Percentiles rank a stretch among this genome's conserved stretches.
phyloP scores from a whole-genome alignment of 495 filamentous ascomycete genomes.

The Daldinia grandis region DNA sequence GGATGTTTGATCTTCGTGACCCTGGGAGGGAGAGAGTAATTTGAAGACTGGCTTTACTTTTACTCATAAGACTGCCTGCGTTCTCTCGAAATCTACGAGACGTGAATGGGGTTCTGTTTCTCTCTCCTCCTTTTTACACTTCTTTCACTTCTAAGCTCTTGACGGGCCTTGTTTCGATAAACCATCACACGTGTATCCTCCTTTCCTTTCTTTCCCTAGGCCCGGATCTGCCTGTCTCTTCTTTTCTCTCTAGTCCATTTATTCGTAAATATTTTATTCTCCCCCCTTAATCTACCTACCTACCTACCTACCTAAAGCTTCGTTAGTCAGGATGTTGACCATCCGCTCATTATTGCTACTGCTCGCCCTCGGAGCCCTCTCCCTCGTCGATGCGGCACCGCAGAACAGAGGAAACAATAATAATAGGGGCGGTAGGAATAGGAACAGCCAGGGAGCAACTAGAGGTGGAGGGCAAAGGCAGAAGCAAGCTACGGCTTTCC shows the following conservation, averaged over 20 bases:
- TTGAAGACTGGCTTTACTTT: not conserved
- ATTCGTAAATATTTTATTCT: slow-evolving; percentile 13
- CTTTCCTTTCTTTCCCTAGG: slow-evolving; percentile 7
- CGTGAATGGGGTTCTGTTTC: slow-evolving; percentile 9
- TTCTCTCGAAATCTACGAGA: slow-evolving; percentile 6
- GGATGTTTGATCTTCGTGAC: slow-evolving; percentile 36
- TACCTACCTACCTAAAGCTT: not conserved
- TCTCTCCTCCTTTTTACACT: slow-evolving; percentile 13
- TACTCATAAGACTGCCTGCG: slow-evolving; percentile 3
- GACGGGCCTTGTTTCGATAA: slow-evolving; percentile 35
- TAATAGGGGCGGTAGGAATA: slow-evolving; percentile 12
- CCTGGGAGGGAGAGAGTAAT: slow-evolving; percentile 13
- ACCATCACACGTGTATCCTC: slow-evolving; percentile 11
- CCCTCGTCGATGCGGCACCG: slow-evolving; percentile 44
- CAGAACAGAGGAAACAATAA: slow-evolving; percentile 37
- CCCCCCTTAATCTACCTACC: not conserved
- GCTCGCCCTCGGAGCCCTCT: slow-evolving; percentile 31
- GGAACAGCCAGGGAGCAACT: not conserved
- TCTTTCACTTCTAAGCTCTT: slow-evolving; percentile 34
- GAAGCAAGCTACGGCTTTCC: slow-evolving; percentile 43
- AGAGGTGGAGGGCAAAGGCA: slow-evolving; percentile 4
- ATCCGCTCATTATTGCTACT: slow-evolving; percentile 38
- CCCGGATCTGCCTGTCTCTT: slow-evolving; percentile 13
- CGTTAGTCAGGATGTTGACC: slow-evolving; percentile 44
- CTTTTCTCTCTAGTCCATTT: not conserved